Base-by-base conservation (phyloP, 257 asterid species). In the Phtheirospermum japonicum region DNA sequence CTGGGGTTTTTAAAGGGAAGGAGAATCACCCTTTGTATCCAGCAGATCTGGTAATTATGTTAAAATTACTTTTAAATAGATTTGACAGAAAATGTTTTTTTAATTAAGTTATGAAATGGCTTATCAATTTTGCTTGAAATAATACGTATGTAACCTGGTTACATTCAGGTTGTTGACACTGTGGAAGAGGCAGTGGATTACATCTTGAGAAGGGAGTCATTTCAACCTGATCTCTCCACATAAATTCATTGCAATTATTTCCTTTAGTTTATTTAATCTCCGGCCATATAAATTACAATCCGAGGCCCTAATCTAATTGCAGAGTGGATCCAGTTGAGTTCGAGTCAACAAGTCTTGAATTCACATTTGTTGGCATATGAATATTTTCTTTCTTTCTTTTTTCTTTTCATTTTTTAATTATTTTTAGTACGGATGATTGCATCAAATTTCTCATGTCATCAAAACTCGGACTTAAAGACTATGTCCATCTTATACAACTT, bases 141-240 rank as follows among this genome's bases (percentile, higher is more conserved):
- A 49, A 8, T 31, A 3, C 0, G 20, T 23, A 23, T 16, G 17
- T 36, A 11, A 51, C 6, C 18, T 14, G 16, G 16, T 33, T 37
- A 51, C 45, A 9, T 74, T 70, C 85, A 90, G 97, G 95, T 90
- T 59, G 93, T 90, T 18, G 96, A 90, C 76, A 77, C 79, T 9
- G 94, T 87, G 65, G 96, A 87, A 63, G 90, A 90, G 68, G 97
- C 97, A 23, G 81, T 90, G 42, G 94, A 87, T 69, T 87, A 71
- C 76, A 85, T 90, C 64, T 74, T 90, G 86, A 82, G 66, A 61
- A 82, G 71, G 78, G 97, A 80, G 60, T 45, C 59, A 8, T 59
- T 54, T 69, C 74, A 72, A 66, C 64, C 66, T 54, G 62, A 63
- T 63, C 67, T 14, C 67, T 73, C 20, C 17, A n/a, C 43, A 18